Evolutionary conservation across 164 flowering plant genomes (phyloP), one percentile per base, ranked within the genome.

Genomic region (Tetracentron sinense): DNA sequence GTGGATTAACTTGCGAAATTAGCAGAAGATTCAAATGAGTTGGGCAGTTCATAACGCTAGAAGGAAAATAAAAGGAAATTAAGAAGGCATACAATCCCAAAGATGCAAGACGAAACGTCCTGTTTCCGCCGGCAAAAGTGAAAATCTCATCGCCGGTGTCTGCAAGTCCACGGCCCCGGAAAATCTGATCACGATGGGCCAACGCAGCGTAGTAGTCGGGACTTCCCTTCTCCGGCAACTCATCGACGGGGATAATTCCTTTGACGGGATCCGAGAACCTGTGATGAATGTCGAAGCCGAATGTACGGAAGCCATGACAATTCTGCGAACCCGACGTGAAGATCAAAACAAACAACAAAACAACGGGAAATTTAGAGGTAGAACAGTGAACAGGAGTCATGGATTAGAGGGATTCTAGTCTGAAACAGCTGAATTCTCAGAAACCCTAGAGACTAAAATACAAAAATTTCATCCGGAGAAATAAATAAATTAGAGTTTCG

Each of bases 231-330:
- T 62, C 74, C 22, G 95, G 96, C 62, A 83, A 64, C 1, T 63
- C 83, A 64, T 80, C 85, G 22, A 64, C 58, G 47, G 72, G 70
- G 17, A 86, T 58, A 22, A 82, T 52, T 10, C 66, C 77, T 61
- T 69, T 80, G 11, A 88, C 79, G 11, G 76, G 70, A 67, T 84
- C 88, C 20, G 92, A 88, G 42, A 67, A 86, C 30, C 85, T 60
- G 67, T 86, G 89, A 56, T 88, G 86, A 14, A 88, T 23, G 38
- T 82, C 81, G 67, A 77, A 80, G 22, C 86, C 81, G 61, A 81
- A 76, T 0, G 63, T 69, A 17, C 73, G 28, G n/a, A 49, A 49
- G 12, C 74, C 79, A 51, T 61, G 3, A 31, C 81, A 71, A 31
- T 54, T 62, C 52, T 30, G 54, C 42, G 29, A 38, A 46, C 60